phyloP scores from a whole-genome alignment of 345 rosid species.

The Laguncularia racemosa region DNA sequence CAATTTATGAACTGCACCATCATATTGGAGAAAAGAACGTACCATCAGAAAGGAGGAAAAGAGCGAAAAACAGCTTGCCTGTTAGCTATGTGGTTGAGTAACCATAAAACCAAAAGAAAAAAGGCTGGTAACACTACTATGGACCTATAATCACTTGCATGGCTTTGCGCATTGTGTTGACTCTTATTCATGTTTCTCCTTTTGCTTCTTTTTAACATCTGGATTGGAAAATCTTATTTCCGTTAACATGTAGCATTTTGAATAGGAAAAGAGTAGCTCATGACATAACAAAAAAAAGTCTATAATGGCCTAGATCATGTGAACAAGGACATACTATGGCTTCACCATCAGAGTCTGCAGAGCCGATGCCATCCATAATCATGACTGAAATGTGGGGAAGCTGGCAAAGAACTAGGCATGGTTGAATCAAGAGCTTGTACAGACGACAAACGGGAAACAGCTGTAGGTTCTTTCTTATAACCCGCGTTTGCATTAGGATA shows the following conservation, averaged over 20 bases:
- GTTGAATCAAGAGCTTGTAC: conserved; percentile 18
- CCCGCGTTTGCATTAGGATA: conserved; percentile 22
- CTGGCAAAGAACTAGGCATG: conserved; percentile 21
- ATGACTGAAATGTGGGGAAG: conserved; percentile 16
- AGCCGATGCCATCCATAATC: conserved; percentile 27
- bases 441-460: conserved; percentile 26
- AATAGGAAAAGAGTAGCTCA: neutral
- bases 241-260: conserved; percentile 6
- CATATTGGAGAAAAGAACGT: neutral
- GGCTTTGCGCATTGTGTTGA: conserved; percentile 22
- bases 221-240: conserved; percentile 9
- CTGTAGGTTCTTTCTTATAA: conserved; percentile 17
- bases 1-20: conserved; percentile 34
- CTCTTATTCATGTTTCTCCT: conserved; percentile 21
- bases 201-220: conserved; percentile 17
- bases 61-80: neutral
- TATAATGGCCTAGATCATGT: neutral
- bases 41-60: neutral
- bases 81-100: neutral
- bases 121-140: neutral
- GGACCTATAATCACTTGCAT: conserved; percentile 23
- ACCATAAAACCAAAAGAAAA: neutral
- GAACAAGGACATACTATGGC: conserved; percentile 13
- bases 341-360: conserved; percentile 37
- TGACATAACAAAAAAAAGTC: conserved; percentile 7